Evolutionary conservation across 805 yeast genomes (phyloP).

Genomic region (Cyberlindnera subsufficiens): DNA sequence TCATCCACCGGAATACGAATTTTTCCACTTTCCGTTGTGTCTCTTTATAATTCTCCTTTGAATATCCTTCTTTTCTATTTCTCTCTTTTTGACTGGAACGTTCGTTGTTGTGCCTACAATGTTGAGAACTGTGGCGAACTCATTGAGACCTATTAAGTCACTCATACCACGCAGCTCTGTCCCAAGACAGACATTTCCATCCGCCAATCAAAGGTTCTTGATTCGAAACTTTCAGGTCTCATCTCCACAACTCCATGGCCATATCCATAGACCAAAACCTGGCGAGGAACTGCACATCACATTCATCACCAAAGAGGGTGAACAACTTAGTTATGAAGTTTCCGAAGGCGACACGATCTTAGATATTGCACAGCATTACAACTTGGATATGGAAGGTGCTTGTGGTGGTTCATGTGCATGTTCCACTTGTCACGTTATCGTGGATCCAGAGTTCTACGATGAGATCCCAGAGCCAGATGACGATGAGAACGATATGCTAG

Average conservation of each 20-base stretch:
- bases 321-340: conserved; percentile 74
- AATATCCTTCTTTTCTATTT: no score
- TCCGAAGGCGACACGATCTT: conserved; percentile 87
- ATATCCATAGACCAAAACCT: conserved; percentile 81
- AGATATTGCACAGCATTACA: conserved; percentile 92
- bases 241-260: conserved; percentile 55
- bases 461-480: conserved; percentile 91
- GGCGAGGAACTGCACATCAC: conserved; percentile 90
- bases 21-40: no score
- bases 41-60: no score
- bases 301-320: conserved; percentile 88
- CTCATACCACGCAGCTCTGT: neutral
- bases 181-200: neutral
- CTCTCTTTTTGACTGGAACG: no score
- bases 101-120: neutral
- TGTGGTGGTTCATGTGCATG: conserved; percentile 99
- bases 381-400: conserved; percentile 95
- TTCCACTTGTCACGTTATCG: conserved; percentile 94
- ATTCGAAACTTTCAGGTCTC: conserved; percentile 27
- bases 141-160: conserved; percentile 1
- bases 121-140: conserved; percentile 6
- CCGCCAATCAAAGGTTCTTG: conserved; percentile 14
- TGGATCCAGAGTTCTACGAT: conserved; percentile 93
- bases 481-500: conserved; percentile 98
- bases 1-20: no score